Percentiles rank a stretch among this genome's conserved stretches.
phyloP scores from a whole-genome alignment of 2,329 filamentous ascomycete genomes.

The Nectriaceae sp. region DNA sequence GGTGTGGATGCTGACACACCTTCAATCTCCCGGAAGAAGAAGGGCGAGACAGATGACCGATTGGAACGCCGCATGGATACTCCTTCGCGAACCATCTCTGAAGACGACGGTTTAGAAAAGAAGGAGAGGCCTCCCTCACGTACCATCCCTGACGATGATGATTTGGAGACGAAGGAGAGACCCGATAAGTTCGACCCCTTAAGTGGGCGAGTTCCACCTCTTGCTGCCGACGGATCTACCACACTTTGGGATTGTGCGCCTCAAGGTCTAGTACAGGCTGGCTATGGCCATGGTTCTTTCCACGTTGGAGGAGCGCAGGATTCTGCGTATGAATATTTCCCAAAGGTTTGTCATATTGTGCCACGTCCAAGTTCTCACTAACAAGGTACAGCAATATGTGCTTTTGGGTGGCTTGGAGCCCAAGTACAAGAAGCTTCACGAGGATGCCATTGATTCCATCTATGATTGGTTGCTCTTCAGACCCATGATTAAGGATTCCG shows the following conservation, averaged over 20 bases:
- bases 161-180: constrained; percentile 1
- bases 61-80: constrained; percentile 4
- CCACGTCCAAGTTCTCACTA: constrained; percentile 13
- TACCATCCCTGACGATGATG: neutral
- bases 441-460: constrained; percentile 65
- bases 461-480: constrained; percentile 76
- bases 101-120: neutral
- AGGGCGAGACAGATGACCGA: constrained; percentile 2
- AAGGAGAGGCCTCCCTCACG: neutral
- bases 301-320: constrained; percentile 68
- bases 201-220: constrained; percentile 26
- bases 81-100: neutral
- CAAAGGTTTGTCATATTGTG: constrained; percentile 47
- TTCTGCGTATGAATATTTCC: constrained; percentile 72
- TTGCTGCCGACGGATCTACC: constrained; percentile 36
- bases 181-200: constrained; percentile 1
- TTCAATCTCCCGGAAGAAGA: constrained; percentile 1
- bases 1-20: no score
- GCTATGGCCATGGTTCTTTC: constrained; percentile 49
- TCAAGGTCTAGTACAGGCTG: constrained; percentile 57
- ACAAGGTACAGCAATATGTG: constrained; percentile 60
- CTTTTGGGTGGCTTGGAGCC: constrained; percentile 73
- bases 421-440: constrained; percentile 75
- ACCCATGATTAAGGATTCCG: constrained; percentile 66
- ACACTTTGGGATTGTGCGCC: constrained; percentile 53